Percentiles rank a stretch among this genome's conserved stretches.
These are phyloP conservation scores for Rhynchospora tenuis DNA, from an alignment of 176 grass and related monocot species.

Conservation along the genomic window DNA sequence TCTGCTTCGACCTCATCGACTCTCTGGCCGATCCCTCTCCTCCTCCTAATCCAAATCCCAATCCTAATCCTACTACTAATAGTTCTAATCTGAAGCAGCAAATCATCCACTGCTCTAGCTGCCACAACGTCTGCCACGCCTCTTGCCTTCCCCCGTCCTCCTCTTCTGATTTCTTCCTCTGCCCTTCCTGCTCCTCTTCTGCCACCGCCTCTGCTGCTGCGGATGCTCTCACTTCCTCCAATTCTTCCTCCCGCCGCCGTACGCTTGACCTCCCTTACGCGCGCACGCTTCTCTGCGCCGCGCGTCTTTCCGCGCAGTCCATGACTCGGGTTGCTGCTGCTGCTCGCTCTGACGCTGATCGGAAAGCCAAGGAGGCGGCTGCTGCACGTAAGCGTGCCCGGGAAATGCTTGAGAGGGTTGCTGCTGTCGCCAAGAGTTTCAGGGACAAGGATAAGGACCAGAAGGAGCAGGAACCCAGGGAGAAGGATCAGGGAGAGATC, in stretches of 20 bases:
- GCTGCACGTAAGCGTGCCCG: slow-evolving; percentile 49
- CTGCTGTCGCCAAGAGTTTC: slow-evolving; percentile 27
- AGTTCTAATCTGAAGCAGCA: neutral
- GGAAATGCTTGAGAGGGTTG: slow-evolving; percentile 50
- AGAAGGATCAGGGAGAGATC: neutral
- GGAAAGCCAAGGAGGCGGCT: slow-evolving; percentile 52
- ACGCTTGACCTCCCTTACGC: slow-evolving; percentile 28
- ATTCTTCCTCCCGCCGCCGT: slow-evolving; percentile 34
- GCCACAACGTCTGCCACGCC: slow-evolving; percentile 51
- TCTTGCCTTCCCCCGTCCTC: slow-evolving; percentile 42
- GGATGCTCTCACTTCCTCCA: slow-evolving; percentile 28
- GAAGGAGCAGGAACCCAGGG: neutral
- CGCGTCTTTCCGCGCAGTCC: slow-evolving; percentile 47
- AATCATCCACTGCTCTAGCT: slow-evolving; percentile 49
- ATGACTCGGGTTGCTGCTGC: slow-evolving; percentile 39
- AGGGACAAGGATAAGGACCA: slow-evolving; percentile 19
- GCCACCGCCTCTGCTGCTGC: neutral
- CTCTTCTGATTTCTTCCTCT: slow-evolving; percentile 40
- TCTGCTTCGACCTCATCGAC: slow-evolving; percentile 53
- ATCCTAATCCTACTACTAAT: neutral
- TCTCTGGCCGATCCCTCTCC: neutral
- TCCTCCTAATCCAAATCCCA: neutral
- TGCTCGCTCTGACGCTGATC: slow-evolving; percentile 50
- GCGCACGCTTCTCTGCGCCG: slow-evolving; percentile 54
- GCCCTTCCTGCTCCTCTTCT: slow-evolving; percentile 39